phyloP scores from a whole-genome alignment of 768 basidiomycete genomes.

The Tricholoma hemisulphureum region DNA sequence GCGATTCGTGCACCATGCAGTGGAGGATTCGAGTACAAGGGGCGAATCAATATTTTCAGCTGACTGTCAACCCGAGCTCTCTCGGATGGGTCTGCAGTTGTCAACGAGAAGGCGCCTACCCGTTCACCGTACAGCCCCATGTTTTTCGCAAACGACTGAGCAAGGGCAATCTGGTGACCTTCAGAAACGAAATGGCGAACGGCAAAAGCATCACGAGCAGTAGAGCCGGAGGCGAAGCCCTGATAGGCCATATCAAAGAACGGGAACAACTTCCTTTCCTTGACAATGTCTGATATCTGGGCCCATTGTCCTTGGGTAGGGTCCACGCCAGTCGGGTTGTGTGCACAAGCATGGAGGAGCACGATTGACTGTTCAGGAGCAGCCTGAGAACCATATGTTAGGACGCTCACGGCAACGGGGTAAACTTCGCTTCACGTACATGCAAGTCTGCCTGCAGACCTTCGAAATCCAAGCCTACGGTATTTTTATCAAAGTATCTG shows the following conservation, averaged over 20 bases:
- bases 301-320: constrained; percentile 92
- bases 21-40: constrained; percentile 98
- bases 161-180: constrained; percentile 86
- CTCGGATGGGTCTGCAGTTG: constrained; percentile 65
- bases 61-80: constrained; percentile 89
- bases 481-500: constrained; percentile 91
- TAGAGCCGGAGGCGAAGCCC: constrained; percentile 95
- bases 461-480: constrained; percentile 88
- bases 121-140: constrained; percentile 99
- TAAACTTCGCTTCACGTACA: constrained; percentile 41
- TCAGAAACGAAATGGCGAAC: constrained; percentile 90
- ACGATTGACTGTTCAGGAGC: constrained; percentile 82
- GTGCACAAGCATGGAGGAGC: constrained; percentile 93
- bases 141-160: constrained; percentile 98
- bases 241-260: constrained; percentile 99
- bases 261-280: constrained; percentile 89
- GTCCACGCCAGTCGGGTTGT: constrained; percentile 99
- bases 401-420: neutral
- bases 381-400: constrained; percentile 36
- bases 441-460: constrained; percentile 85
- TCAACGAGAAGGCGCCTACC: constrained; percentile 93
- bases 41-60: constrained; percentile 91
- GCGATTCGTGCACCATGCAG: constrained; percentile 87
- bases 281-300: constrained; percentile 81
- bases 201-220: constrained; percentile 88